phyloP scores from a whole-genome alignment of 2,329 filamentous ascomycete genomes.

The Metarhizium humberi region DNA sequence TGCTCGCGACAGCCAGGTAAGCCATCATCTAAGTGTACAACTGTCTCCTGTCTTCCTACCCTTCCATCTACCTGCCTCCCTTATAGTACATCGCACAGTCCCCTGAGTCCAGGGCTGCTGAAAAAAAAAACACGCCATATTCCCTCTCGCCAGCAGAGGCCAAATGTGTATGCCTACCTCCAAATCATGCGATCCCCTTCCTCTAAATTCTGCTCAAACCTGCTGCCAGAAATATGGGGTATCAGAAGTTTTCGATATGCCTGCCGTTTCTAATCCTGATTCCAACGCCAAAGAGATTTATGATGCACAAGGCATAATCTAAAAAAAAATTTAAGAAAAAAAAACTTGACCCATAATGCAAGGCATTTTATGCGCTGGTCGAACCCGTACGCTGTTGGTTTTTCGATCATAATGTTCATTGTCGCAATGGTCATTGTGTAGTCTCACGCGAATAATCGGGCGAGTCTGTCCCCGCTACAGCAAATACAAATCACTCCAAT shows the following conservation, averaged over 20 bases:
- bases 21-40: background rate
- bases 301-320: background rate
- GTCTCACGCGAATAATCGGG: background rate
- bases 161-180: background rate
- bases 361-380: background rate
- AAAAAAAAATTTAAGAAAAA: background rate
- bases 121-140: background rate
- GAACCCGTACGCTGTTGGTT: background rate
- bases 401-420: background rate
- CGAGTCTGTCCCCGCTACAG: background rate
- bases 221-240: constrained; percentile 3
- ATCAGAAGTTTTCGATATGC: constrained; percentile 3
- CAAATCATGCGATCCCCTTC: background rate
- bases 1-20: background rate
- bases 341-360: background rate
- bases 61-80: background rate
- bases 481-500: background rate
- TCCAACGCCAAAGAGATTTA: background rate
- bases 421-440: background rate
- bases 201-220: background rate
- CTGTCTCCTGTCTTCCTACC: background rate
- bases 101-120: background rate
- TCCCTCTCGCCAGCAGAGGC: background rate
- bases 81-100: background rate
- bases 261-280: background rate